Percentiles rank a stretch among this genome's conserved stretches.
phyloP scores from a whole-genome alignment of 768 basidiomycete genomes.

The Agaricus blazei region DNA sequence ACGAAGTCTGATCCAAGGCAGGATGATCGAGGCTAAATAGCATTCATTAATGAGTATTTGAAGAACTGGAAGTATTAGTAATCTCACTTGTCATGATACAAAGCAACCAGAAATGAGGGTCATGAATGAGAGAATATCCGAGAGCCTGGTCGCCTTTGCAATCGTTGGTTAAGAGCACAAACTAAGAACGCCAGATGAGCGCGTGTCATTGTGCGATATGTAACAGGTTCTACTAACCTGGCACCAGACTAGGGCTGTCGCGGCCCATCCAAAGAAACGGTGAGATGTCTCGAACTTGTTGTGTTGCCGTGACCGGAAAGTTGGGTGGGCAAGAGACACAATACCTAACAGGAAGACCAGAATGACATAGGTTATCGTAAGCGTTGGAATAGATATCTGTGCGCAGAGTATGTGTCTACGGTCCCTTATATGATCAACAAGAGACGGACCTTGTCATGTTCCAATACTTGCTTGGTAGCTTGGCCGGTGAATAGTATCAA shows the following conservation, averaged over 20 bases:
- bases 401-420: neutral
- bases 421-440: neutral
- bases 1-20: constrained; percentile 57
- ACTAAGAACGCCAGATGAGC: constrained; percentile 21
- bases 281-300: constrained; percentile 51
- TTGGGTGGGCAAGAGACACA: constrained; percentile 47
- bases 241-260: constrained; percentile 48
- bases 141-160: constrained; percentile 35
- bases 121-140: constrained; percentile 35
- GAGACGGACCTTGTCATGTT: constrained; percentile 27
- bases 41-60: neutral
- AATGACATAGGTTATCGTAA: constrained; percentile 48
- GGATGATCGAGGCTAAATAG: constrained; percentile 39
- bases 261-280: constrained; percentile 54
- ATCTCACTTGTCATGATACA: constrained; percentile 39
- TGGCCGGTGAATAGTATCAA: constrained; percentile 43
- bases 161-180: constrained; percentile 49
- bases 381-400: constrained; percentile 41
- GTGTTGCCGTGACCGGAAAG: constrained; percentile 40
- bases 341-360: constrained; percentile 43
- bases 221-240: constrained; percentile 29
- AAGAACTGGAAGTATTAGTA: neutral
- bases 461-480: constrained; percentile 44
- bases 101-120: constrained; percentile 53
- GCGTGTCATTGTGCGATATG: neutral